These are phyloP conservation scores for Tephrocybe sp. DNA, from an alignment of 768 basidiomycete genomes.

Conservation along the genomic window DNA sequence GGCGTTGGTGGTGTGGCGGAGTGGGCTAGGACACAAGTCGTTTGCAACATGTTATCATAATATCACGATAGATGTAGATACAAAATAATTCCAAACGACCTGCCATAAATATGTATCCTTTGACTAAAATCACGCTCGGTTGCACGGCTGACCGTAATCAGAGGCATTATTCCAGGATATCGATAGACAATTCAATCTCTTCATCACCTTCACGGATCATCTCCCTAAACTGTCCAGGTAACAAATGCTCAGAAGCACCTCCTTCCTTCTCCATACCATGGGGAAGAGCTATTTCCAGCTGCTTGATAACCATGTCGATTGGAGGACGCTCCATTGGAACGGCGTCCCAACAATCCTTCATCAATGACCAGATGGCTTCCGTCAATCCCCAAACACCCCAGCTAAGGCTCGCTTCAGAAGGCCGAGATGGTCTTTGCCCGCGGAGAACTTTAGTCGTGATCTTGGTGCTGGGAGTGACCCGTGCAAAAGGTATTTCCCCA, in stretches of 20 bases:
- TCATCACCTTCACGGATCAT: background rate
- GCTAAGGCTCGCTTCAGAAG: background rate
- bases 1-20: conserved; percentile 39
- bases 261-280: background rate
- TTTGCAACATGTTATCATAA: conserved; percentile 19
- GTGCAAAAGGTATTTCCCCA: background rate
- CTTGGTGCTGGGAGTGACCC: background rate
- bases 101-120: no score
- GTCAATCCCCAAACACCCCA: background rate
- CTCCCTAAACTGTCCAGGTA: background rate
- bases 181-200: background rate
- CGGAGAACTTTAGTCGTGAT: background rate
- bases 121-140: no score
- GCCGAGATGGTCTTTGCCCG: background rate
- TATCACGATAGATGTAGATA: background rate
- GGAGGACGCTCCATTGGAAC: background rate
- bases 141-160: no score
- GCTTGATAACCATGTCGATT: background rate
- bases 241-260: background rate
- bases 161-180: no score
- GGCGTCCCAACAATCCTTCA: background rate
- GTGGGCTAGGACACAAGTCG: conserved; percentile 48
- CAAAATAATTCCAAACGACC: no score
- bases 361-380: background rate
- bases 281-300: background rate